phyloP scores from a whole-genome alignment of 768 basidiomycete species.

The Melanogaster broomeanus region DNA sequence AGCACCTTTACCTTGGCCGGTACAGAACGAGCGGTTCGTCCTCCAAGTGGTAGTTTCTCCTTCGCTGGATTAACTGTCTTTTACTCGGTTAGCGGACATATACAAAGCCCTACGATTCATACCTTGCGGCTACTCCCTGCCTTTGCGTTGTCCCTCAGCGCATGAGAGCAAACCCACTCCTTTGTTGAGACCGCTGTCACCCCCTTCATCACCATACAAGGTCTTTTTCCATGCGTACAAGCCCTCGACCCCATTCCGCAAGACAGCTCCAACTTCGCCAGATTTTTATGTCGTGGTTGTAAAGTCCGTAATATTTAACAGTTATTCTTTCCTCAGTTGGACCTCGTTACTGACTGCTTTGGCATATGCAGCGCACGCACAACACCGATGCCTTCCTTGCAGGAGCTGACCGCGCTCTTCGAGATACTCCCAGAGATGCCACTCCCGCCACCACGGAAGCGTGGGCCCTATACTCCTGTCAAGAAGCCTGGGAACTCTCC shows the following conservation, averaged over 20 bases:
- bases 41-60: neutral
- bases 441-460: conserved; percentile 58
- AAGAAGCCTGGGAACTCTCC: conserved; percentile 4
- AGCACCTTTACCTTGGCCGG: conserved; percentile 51
- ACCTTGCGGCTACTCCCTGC: conserved; percentile 58
- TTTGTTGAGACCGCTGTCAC: neutral
- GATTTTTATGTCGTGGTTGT: conserved; percentile 88
- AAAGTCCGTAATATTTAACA: conserved; percentile 55
- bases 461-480: conserved; percentile 3
- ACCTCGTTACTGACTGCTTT: conserved; percentile 3
- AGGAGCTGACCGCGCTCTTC: conserved; percentile 77
- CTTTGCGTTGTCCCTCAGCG: conserved; percentile 38
- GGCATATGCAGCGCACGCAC: conserved; percentile 66
- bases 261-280: conserved; percentile 71
- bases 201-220: conserved; percentile 64
- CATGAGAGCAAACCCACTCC: conserved; percentile 4
- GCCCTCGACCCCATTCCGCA: conserved; percentile 82
- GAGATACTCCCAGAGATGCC: conserved; percentile 61
- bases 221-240: conserved; percentile 93
- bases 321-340: neutral
- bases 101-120: conserved; percentile 74
- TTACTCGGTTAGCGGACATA: conserved; percentile 51
- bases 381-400: conserved; percentile 78
- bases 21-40: conserved; percentile 57
- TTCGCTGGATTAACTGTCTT: neutral